Conservation (phyloP, 139 green algal species). For the Edaphochlamys debaryana region DNA sequence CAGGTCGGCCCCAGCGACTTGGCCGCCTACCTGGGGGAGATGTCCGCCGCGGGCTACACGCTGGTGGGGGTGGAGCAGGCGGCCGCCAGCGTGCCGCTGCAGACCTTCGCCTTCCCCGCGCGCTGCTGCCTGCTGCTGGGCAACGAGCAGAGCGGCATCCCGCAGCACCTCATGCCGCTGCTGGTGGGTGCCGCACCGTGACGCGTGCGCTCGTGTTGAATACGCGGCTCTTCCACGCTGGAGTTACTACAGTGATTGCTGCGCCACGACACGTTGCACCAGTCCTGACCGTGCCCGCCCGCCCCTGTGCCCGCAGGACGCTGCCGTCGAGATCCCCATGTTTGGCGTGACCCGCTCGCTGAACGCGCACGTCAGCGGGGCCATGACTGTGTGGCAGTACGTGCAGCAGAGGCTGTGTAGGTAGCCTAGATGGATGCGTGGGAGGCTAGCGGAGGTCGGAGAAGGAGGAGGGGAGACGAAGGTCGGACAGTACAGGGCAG, state of each 20-base stretch:
- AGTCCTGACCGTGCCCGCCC: not conserved
- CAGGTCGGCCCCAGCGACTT: slow-evolving; percentile 50
- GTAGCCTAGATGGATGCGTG: too few species aligned
- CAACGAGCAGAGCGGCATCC: slow-evolving; percentile 81
- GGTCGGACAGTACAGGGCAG: too few species aligned
- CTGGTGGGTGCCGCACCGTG: slow-evolving; percentile 62
- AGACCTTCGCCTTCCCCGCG: slow-evolving; percentile 61
- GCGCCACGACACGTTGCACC: too few species aligned
- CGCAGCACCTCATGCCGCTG: slow-evolving; percentile 57
- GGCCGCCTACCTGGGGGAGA: slow-evolving; percentile 45
- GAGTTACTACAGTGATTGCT: not conserved
- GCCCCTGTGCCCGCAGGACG: slow-evolving; percentile 62
- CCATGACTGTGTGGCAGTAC: slow-evolving; percentile 84
- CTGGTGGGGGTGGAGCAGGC: slow-evolving; percentile 89
- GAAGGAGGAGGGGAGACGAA: too few species aligned
- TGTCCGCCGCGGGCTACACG: slow-evolving; percentile 63
- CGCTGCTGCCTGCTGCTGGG: slow-evolving; percentile 83
- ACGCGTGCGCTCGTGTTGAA: too few species aligned
- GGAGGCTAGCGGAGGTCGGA: too few species aligned
- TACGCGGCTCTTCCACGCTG: too few species aligned
- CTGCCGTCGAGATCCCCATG: slow-evolving; percentile 90
- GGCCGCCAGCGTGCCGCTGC: slow-evolving; percentile 64
- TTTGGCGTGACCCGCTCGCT: slow-evolving; percentile 83
- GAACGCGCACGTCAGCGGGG: slow-evolving; percentile 88
- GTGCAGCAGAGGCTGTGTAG: too few species aligned